Evolutionary conservation across 306 rosid genomes (phyloP).

Genomic region (Sicyos edulis): DNA sequence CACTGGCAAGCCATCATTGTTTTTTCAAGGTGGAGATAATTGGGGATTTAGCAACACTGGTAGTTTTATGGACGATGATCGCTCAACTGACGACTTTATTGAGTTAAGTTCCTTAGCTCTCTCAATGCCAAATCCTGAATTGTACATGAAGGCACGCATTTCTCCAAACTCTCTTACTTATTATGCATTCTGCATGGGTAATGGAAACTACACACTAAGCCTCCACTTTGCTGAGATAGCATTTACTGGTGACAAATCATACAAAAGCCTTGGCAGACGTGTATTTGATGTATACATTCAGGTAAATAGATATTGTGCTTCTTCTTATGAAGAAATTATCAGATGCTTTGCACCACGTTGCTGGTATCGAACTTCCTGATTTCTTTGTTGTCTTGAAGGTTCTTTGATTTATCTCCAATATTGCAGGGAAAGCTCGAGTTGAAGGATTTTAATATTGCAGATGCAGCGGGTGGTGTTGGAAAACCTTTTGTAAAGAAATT

Average conservation of each 20-base stretch:
- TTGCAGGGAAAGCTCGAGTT: conserved; percentile 29
- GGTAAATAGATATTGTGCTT: conserved; percentile 17
- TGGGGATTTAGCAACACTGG: conserved; percentile 60
- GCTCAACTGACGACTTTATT: background rate
- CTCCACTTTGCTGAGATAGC: conserved; percentile 41
- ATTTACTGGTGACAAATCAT: conserved; percentile 23
- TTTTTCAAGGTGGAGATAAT: conserved; percentile 11
- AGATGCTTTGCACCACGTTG: background rate
- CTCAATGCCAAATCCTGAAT: conserved; percentile 24
- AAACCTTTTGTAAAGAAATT: conserved; percentile 1
- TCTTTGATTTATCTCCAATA: background rate
- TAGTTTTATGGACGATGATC: conserved; percentile 31
- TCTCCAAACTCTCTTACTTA: conserved; percentile 54
- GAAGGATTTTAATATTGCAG: conserved; percentile 37
- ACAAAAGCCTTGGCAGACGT: conserved; percentile 45
- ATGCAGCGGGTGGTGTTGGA: conserved; percentile 33
- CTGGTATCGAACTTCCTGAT: background rate
- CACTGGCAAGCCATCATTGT: conserved; percentile 29
- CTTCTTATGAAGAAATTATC: background rate
- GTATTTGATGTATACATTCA: conserved; percentile 40
- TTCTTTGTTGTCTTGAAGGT: background rate
- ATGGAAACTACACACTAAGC: conserved; percentile 32
- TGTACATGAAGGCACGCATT: conserved; percentile 55
- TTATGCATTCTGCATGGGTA: conserved; percentile 25
- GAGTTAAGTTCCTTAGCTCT: conserved; percentile 26